Conservation (phyloP, 371 early-diverging fungal species). For the Phascolomyces articulosus region DNA sequence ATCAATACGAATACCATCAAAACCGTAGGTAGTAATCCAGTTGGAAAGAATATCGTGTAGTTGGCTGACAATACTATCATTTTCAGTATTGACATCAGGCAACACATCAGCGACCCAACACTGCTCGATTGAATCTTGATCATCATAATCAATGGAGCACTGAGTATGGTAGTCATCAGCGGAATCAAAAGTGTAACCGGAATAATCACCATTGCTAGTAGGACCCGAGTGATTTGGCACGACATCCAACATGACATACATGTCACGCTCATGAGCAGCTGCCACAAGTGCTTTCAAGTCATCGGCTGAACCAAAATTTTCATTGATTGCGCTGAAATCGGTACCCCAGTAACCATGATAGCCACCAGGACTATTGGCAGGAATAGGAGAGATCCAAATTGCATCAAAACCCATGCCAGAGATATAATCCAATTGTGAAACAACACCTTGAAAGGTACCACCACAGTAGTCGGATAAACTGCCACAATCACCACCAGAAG, state of each 20-base stretch:
- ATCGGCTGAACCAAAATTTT: constrained; percentile 42
- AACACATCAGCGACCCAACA: constrained; percentile 24
- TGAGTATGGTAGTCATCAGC: constrained; percentile 22
- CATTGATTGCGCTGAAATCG: constrained; percentile 35
- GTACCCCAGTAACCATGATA: constrained; percentile 50
- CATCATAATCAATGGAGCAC: constrained; percentile 25
- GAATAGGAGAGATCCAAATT: constrained; percentile 50
- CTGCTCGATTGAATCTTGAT: constrained; percentile 31
- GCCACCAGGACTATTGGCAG: constrained; percentile 22
- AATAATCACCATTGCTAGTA: constrained; percentile 18
- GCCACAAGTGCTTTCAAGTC: constrained; percentile 35
- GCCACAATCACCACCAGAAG: constrained; percentile 16
- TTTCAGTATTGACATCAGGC: constrained; percentile 49
- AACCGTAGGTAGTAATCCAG: constrained; percentile 30
- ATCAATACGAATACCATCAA: constrained; percentile 54
- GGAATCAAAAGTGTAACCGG: constrained; percentile 26
- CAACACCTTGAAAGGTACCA: constrained; percentile 44
- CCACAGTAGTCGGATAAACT: constrained; percentile 47
- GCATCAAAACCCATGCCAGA: constrained; percentile 47
- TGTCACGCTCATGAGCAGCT: constrained; percentile 34
- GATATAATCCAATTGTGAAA: constrained; percentile 38
- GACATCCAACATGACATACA: constrained; percentile 51
- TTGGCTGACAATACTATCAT: constrained; percentile 19
- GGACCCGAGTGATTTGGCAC: constrained; percentile 53
- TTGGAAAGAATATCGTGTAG: constrained; percentile 33